These are phyloP conservation scores for Lasiodiplodia sp. DNA, from an alignment of 2,329 filamentous ascomycete species.

Conservation along the genomic window DNA sequence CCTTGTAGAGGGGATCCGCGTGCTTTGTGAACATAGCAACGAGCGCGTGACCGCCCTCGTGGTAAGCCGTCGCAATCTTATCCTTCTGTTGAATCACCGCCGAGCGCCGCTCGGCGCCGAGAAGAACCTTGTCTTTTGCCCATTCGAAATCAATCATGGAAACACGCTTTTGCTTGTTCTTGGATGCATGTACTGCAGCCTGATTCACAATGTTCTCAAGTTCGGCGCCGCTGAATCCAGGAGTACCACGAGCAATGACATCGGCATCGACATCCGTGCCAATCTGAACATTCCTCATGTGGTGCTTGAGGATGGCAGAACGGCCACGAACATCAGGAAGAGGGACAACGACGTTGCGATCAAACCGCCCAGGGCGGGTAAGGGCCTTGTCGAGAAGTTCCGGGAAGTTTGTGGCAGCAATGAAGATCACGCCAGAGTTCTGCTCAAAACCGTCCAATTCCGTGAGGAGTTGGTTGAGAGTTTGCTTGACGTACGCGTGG, in stretches of 20 bases:
- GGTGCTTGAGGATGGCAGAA: conserved; percentile 90
- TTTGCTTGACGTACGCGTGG: conserved; percentile 95
- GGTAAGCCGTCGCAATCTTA: conserved; percentile 94
- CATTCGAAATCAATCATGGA: conserved; percentile 86
- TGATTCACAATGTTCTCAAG: conserved; percentile 97
- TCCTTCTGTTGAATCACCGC: conserved; percentile 92
- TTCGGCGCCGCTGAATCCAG: conserved; percentile 93
- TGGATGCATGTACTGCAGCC: conserved; percentile 92
- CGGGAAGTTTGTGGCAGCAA: conserved; percentile 95
- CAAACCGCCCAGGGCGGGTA: conserved; percentile 92
- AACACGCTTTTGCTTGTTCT: conserved; percentile 78
- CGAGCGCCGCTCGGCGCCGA: conserved; percentile 91
- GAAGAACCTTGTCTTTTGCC: conserved; percentile 97
- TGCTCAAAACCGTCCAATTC: conserved; percentile 98
- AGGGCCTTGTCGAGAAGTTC: conserved; percentile 93
- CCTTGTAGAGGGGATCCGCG: conserved; percentile 87
- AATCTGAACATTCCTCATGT: conserved; percentile 89
- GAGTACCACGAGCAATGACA: conserved; percentile 83
- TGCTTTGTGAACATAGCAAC: conserved; percentile 83
- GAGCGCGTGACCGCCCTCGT: conserved; percentile 94
- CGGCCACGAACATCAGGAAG: conserved; percentile 93
- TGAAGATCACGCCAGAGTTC: conserved; percentile 91
- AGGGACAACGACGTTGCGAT: conserved; percentile 87
- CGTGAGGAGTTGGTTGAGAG: conserved; percentile 93
- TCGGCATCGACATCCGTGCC: conserved; percentile 81